phyloP scores from a whole-genome alignment of 2,329 filamentous ascomycete genomes.

The Fusarium nisikadoi region DNA sequence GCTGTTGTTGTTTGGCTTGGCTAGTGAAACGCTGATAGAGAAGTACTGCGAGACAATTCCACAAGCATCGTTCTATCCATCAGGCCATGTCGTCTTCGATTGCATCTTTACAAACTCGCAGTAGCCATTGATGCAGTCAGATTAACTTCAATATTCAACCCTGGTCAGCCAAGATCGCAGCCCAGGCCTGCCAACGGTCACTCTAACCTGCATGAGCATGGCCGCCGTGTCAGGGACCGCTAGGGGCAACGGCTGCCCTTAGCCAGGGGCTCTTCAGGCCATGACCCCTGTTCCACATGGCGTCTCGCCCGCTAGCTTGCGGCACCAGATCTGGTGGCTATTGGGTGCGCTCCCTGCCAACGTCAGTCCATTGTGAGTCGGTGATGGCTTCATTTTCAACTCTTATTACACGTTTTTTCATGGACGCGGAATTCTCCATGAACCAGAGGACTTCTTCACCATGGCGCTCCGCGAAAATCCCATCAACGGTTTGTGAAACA shows the following conservation, averaged over 20 bases:
- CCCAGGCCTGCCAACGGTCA: conserved; percentile 4
- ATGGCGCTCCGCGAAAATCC: not conserved
- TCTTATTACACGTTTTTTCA: conserved; percentile 36
- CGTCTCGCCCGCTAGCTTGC: conserved; percentile 22
- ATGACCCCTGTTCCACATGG: conserved; percentile 36
- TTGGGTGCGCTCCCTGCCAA: conserved; percentile 11
- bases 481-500: conserved; percentile 19
- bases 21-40: not conserved
- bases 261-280: conserved; percentile 30
- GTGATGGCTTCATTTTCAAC: conserved; percentile 43
- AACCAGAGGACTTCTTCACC: not conserved
- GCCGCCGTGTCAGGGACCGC: conserved; percentile 25
- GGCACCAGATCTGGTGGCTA: conserved; percentile 2
- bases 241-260: conserved; percentile 31
- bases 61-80: not conserved
- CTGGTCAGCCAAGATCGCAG: conserved; percentile 11
- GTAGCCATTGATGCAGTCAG: not conserved
- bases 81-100: not conserved
- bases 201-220: conserved; percentile 30
- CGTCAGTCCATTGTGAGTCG: conserved; percentile 40
- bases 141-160: not conserved
- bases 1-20: not conserved
- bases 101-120: not conserved
- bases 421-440: conserved; percentile 9
- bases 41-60: not conserved